Evolutionary conservation across 345 rosid genomes (phyloP).

Genomic region (Pistacia atlantica): DNA sequence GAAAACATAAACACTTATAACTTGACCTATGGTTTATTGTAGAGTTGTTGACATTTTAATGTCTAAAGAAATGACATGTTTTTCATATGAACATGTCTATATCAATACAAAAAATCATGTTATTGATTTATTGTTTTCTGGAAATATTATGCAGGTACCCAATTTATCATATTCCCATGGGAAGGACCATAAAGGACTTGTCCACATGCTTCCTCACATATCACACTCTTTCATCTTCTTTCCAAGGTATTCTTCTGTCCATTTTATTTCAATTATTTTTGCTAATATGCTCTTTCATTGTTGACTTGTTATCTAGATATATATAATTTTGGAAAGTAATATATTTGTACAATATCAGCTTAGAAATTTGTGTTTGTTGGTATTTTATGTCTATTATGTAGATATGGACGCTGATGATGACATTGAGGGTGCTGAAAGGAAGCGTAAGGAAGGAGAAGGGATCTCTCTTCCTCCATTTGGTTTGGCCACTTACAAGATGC

Average conservation of each 20-base stretch:
- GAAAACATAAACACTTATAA: neutral
- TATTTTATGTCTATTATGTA: conserved; percentile 15
- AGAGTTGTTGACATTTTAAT: neutral
- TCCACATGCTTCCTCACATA: conserved; percentile 95
- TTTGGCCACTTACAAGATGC: conserved; percentile 98
- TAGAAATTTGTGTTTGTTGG: neutral
- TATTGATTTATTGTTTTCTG: conserved; percentile 12
- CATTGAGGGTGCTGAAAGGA: conserved; percentile 37
- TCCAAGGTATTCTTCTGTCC: conserved; percentile 62
- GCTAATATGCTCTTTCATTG: neutral
- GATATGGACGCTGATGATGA: conserved; percentile 84
- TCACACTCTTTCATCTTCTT: conserved; percentile 95
- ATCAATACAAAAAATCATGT: neutral
- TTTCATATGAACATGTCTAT: neutral
- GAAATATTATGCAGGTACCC: conserved; percentile 64
- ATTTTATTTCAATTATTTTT: neutral
- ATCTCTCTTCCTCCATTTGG: conserved; percentile 84
- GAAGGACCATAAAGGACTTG: conserved; percentile 94
- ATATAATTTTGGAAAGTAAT: neutral
- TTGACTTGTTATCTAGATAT: neutral
- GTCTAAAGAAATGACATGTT: neutral
- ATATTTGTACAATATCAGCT: neutral
- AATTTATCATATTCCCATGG: conserved; percentile 98
- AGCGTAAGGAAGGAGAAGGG: conserved; percentile 68
- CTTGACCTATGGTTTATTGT: neutral